phyloP scores from a whole-genome alignment of 108 stramenopile genomes.

The Cyclotella distinguenda region DNA sequence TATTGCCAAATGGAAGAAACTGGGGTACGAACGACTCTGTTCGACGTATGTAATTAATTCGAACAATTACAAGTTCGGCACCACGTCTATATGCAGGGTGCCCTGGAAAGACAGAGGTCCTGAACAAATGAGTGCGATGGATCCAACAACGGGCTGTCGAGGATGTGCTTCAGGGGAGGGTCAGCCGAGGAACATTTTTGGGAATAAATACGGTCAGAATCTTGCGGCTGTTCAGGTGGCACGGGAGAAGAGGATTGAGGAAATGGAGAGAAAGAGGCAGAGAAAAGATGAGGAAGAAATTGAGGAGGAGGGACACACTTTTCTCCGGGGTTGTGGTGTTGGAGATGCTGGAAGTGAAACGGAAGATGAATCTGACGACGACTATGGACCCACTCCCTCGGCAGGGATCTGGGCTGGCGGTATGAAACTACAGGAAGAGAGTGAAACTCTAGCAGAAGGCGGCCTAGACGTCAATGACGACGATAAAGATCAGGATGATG shows the following conservation, averaged over 20 bases:
- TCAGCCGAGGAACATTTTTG: slow-evolving; percentile 96
- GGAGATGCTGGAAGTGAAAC: slow-evolving; percentile 60
- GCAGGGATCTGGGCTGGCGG: slow-evolving; percentile 84
- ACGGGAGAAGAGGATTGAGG: slow-evolving; percentile 73
- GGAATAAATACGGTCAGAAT: slow-evolving; percentile 99
- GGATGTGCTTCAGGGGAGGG: slow-evolving; percentile 96
- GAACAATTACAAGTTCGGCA: slow-evolving; percentile 98
- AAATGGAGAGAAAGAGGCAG: slow-evolving; percentile 41
- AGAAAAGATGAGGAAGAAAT: slow-evolving; percentile 32
- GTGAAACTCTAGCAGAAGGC: slow-evolving; percentile 51
- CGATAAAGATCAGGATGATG: slow-evolving; percentile 34
- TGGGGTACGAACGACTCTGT: slow-evolving; percentile 98
- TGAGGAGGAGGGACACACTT: background rate
- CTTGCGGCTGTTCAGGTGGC: slow-evolving; percentile 97
- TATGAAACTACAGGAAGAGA: slow-evolving; percentile 63
- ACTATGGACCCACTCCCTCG: slow-evolving; percentile 81
- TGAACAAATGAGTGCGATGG: slow-evolving; percentile 69
- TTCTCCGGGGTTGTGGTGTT: background rate
- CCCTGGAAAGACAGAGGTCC: slow-evolving; percentile 74
- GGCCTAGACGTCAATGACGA: slow-evolving; percentile 48
- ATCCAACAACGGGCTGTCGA: slow-evolving; percentile 94
- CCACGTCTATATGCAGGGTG: slow-evolving; percentile 95
- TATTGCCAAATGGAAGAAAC: slow-evolving; percentile 99
- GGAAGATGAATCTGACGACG: slow-evolving; percentile 66
- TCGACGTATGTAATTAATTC: slow-evolving; percentile 99